Conservation (phyloP, 139 green algal species). For the Mesotaenium endlicherianum region DNA sequence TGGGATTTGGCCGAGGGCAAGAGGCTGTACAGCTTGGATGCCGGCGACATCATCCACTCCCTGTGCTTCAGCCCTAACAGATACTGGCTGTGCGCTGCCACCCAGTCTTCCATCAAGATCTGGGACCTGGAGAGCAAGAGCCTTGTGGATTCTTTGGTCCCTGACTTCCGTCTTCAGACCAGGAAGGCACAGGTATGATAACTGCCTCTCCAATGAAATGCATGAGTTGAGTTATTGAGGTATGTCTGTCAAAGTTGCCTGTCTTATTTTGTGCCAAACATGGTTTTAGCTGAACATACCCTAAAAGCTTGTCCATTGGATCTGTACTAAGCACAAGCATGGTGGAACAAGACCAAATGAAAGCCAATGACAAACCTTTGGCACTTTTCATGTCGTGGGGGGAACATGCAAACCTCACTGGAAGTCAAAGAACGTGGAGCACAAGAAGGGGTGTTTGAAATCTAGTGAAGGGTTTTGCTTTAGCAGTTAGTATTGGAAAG, state of each 20-base stretch:
- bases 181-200: not conserved
- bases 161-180: slow-evolving; percentile 55
- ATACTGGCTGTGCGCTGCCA: slow-evolving; percentile 99
- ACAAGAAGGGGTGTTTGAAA: too few species aligned
- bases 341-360: too few species aligned
- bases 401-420: too few species aligned
- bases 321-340: too few species aligned
- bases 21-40: slow-evolving; percentile 96
- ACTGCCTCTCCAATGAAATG: not conserved
- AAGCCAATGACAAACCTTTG: too few species aligned
- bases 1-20: slow-evolving; percentile 99
- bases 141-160: slow-evolving; percentile 87
- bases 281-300: too few species aligned
- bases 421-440: too few species aligned
- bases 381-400: too few species aligned
- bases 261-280: not conserved
- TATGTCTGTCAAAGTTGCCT: not conserved
- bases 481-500: too few species aligned
- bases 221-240: too few species aligned
- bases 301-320: too few species aligned
- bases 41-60: slow-evolving; percentile 95
- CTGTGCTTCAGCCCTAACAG: slow-evolving; percentile 98
- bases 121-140: slow-evolving; percentile 97
- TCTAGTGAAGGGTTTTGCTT: too few species aligned
- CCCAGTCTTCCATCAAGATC: slow-evolving; percentile 87